Evolutionary conservation across 257 asterid genomes (phyloP), one percentile per base, ranked within the genome.

Genomic region (Fraxinus americana): DNA sequence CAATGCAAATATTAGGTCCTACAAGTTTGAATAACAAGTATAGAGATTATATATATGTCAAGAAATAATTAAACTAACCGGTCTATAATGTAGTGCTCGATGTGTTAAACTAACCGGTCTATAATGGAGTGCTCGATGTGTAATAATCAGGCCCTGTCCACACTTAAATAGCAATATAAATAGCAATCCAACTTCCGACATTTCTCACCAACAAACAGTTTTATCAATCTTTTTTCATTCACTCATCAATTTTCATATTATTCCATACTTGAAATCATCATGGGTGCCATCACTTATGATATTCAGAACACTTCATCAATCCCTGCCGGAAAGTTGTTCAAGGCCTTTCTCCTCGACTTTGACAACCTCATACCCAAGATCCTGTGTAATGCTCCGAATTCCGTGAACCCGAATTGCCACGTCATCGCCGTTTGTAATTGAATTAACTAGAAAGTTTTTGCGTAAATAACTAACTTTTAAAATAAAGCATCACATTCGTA

Each of bases 241-340:
- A 3, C 35, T 32, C 35, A 32, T 32, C 35, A 32, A 32, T 32
- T 32, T 32, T 32, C 5, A 1, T 23, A 16, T 39, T 4, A 57
- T 25, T 30, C 6, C 21, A 48, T 57, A 39, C 65, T 54, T 6
- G 27, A 72, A 78, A 52, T 3, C 73, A 78, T 21, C 19, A 83
- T 80, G 86, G 84, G 80, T 43, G 74, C 75, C 70, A 68, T 57
- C 45, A 72, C 80, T 67, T 77, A 41, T 14, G 82, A 75, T 7
- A 38, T 41, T 7, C 85, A 84, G 74, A 77, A 54, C 36, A 21
- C 81, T 71, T 78, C 86, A 8, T 35, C 82, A 25, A 1, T 85
- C 75, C 21, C 90, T 0, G 82, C 86, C 1, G 59, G 81, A 1
- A 85, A 79, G 84, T 7, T 88, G 66, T 88, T 85, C 79, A 85